These are phyloP conservation scores for Fusarium nygamai DNA, from an alignment of 2,329 filamentous ascomycete genomes.

Conservation along the genomic window DNA sequence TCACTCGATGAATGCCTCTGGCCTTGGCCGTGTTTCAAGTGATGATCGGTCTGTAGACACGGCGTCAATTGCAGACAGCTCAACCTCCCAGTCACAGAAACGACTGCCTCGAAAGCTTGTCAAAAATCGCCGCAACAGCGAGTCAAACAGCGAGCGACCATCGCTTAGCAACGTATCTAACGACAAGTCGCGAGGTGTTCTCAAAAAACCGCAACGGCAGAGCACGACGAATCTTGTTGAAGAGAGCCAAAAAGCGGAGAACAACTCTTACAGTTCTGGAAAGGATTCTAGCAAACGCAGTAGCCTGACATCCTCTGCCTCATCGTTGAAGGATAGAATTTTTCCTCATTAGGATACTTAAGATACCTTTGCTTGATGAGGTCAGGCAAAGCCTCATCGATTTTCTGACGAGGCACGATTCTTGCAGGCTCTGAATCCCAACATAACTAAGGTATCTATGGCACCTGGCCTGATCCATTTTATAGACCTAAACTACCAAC, in stretches of 20 bases:
- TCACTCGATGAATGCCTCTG: constrained; percentile 29
- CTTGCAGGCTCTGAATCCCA: background rate
- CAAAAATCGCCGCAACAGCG: constrained; percentile 53
- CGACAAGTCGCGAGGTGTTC: constrained; percentile 44
- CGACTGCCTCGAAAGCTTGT: constrained; percentile 54
- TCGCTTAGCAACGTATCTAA: constrained; percentile 9
- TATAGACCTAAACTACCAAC: background rate
- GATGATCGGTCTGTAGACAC: constrained; percentile 47
- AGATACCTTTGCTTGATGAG: background rate
- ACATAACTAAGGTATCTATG: background rate
- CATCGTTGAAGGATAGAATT: constrained; percentile 41
- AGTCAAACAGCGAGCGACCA: constrained; percentile 46
- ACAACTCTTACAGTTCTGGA: constrained; percentile 27
- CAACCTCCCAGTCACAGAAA: constrained; percentile 43
- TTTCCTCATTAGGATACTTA: constrained; percentile 31
- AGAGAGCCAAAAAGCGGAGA: constrained; percentile 40
- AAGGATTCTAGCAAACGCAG: constrained; percentile 40
- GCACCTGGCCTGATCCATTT: background rate
- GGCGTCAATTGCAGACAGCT: constrained; percentile 39
- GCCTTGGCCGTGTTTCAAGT: constrained; percentile 47
- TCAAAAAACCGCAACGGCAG: constrained; percentile 52
- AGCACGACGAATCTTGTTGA: constrained; percentile 40
- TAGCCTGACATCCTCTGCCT: constrained; percentile 38
- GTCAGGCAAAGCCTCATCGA: background rate
- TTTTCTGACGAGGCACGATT: background rate